Evolutionary conservation across 2,329 filamentous ascomycete genomes (phyloP), one percentile per base, ranked within the genome.

Genomic region (Aspergillus ruber): DNA sequence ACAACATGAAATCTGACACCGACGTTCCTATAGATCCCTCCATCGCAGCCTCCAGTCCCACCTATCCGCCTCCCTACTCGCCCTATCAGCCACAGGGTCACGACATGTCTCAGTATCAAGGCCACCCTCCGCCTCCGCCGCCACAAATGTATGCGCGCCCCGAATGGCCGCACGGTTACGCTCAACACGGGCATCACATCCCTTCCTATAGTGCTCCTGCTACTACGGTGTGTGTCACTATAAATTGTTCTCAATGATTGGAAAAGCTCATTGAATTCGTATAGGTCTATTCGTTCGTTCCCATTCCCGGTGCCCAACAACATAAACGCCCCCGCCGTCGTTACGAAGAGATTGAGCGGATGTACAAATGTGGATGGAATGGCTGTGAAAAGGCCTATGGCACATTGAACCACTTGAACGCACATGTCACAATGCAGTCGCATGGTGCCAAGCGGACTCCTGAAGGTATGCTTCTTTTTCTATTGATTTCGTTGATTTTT

Each of bases 341-440:
- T 46, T 98, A 96, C 62, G 93, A 98, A 71, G 93, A 98, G 68
- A 98, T 98, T 60, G 93, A 98, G 75, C 85, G 93, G 65, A 97
- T 98, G 93, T 97, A 98, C 77, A 97, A 97, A 72, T 98, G 93
- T 65, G 93, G 91, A 21, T 97, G 90, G 88, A 91, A 96, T 56
- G 90, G 90, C 7, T 98, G 93, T 65, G 93, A 98, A 71, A 98
- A 98, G 74, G 93, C 93, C 2, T 98, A 98, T 59, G 93, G 93
- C 50, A 98, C 93, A 42, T 74, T 98, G 52, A 98, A 98, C 69
- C 93, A 98, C 67, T 70, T 98, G 58, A 98, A 98, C 65, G 93
- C 93, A 35, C 93, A 98, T 64, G 93, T 98, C 43, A 97, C 93
- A 12, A 97, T 97, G 93, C 93, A 98, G 69, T 93, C 88, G 51